Evolutionary conservation across 441 rosid species (phyloP), one percentile per base, ranked within the genome.

Genomic region (Capsella rubella): DNA sequence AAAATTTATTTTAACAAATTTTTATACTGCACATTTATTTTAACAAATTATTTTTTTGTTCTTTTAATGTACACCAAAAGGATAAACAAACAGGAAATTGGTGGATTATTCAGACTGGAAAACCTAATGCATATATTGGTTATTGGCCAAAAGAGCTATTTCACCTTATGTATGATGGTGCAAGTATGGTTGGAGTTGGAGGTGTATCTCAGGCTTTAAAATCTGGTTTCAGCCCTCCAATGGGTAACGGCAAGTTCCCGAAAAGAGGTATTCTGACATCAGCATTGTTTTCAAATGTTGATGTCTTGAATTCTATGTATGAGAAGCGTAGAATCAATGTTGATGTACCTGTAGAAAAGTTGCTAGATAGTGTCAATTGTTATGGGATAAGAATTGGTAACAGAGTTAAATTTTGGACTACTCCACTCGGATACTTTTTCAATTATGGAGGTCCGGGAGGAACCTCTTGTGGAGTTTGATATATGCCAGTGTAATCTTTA

Each of bases 361-460:
- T 60, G 18, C 4, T 60, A 40, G 65, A 60, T 25, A 60, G 65
- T 35, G 0, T 7, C 1, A 11, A 11, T 16, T 58, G 64, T 58
- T 58, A 58, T 37, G 64, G 64, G 31, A 0, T 58, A 35, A 21
- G 15, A 11, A 16, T 12, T 58, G 64, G 64, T 58, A 58, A 58
- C 29, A 55, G 40, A n/a, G 2, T 31, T 32, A 4, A 2, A 55
- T 31, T 31, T 55, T n/a, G 3, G 25, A 6, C 31, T 21, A 37
- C 0, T 58, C 40, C 40, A 18, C 15, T 37, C 0, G 46, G 64
- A 1, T 21, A 0, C 34, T 40, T 1, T 60, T 39, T 60, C 4
- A 60, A 8, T 60, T 60, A 39, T 21, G 65, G 65, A 12, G 49
- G 64, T 59, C 64, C 18, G 0, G 65, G 65, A 12, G 65, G 65